A percentile compares a stretch with the other conserved stretches of the same genome.
Conservation (phyloP, 768 basidiomycete genomes). For the Boletales sp. region DNA sequence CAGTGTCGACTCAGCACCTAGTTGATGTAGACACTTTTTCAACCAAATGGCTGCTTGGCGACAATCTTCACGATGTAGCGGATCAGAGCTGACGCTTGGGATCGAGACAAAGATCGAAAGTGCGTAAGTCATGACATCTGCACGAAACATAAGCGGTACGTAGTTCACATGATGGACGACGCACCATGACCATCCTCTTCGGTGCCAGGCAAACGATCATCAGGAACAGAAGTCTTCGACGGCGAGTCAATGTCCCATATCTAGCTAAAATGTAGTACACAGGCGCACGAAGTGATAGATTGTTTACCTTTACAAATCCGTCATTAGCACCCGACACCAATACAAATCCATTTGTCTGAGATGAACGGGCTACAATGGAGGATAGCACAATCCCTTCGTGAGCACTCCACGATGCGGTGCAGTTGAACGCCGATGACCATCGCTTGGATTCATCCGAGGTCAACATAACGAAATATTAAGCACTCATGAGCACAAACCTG, state of each 20-base stretch:
- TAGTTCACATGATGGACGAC: background rate
- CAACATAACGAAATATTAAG: background rate
- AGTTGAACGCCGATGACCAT: constrained; percentile 83
- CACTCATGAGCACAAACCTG: constrained; percentile 43
- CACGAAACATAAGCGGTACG: constrained; percentile 2
- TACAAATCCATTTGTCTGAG: constrained; percentile 20
- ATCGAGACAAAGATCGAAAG: constrained; percentile 85
- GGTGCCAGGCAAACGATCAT: constrained; percentile 3
- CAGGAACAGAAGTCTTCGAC: background rate
- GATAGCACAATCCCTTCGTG: constrained; percentile 84
- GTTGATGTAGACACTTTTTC: constrained; percentile 80
- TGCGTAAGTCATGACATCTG: constrained; percentile 75
- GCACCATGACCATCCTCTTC: constrained; percentile 23
- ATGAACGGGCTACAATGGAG: constrained; percentile 53
- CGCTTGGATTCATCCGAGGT: constrained; percentile 40
- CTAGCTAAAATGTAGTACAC: constrained; percentile 26
- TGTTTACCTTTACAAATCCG: constrained; percentile 69
- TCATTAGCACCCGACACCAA: constrained; percentile 86
- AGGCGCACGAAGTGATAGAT: background rate
- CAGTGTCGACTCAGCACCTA: constrained; percentile 80
- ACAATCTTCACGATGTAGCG: constrained; percentile 76
- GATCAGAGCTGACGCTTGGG: constrained; percentile 75
- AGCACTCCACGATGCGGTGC: constrained; percentile 76
- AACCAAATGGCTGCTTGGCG: constrained; percentile 93
- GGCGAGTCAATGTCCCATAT: constrained; percentile 51